These are phyloP conservation scores for Trichosanthes truncata DNA, from an alignment of 306 rosid genomes.

Conservation along the genomic window DNA sequence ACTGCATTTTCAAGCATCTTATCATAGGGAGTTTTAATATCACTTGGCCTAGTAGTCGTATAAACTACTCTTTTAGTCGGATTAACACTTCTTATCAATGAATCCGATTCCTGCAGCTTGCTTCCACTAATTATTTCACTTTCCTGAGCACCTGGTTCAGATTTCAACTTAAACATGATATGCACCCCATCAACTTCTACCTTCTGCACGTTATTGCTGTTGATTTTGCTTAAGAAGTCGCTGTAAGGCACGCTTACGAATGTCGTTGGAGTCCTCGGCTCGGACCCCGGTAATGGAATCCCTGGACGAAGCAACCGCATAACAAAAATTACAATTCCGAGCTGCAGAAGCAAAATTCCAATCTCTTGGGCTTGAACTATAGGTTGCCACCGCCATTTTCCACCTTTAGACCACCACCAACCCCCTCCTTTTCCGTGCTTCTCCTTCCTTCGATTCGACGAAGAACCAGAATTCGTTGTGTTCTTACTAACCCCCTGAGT, in stretches of 20 bases:
- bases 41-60: conserved; percentile 86
- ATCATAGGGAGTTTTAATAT: conserved; percentile 85
- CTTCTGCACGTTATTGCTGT: conserved; percentile 70
- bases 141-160: conserved; percentile 36
- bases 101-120: conserved; percentile 59
- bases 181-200: conserved; percentile 97
- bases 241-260: conserved; percentile 80
- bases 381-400: conserved; percentile 90
- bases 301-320: conserved; percentile 81
- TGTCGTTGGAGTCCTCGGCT: conserved; percentile 58
- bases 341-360: conserved; percentile 66
- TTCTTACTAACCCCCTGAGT: conserved; percentile 49
- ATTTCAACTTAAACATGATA: conserved; percentile 79
- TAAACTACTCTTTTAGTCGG: conserved; percentile 75
- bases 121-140: conserved; percentile 33
- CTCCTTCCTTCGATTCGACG: conserved; percentile 58
- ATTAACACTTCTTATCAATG: conserved; percentile 52
- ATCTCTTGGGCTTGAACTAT: conserved; percentile 72
- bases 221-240: conserved; percentile 74
- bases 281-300: conserved; percentile 79
- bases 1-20: conserved; percentile 94
- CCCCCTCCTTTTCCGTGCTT: conserved; percentile 64
- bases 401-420: conserved; percentile 67
- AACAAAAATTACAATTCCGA: conserved; percentile 70
- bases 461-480: conserved; percentile 35